phyloP scores from a whole-genome alignment of 164 flowering plant genomes.

The Hamamelis virginiana region DNA sequence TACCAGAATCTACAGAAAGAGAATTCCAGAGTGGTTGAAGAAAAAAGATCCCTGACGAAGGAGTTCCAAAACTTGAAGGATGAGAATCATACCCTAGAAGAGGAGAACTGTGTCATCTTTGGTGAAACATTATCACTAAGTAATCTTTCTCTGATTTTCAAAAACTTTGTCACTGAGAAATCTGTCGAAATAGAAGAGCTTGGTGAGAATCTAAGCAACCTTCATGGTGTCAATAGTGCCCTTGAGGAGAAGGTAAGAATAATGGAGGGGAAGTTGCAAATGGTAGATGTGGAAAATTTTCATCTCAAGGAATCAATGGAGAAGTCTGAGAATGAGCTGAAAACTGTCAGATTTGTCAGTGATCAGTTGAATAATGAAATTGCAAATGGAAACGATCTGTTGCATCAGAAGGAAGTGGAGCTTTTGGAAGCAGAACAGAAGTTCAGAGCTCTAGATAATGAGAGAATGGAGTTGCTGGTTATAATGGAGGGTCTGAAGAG shows the following conservation, averaged over 20 bases:
- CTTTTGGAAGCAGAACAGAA: conserved; percentile 37
- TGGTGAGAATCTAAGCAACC: conserved; percentile 24
- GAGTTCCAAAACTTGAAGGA: conserved; percentile 21
- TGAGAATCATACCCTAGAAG: conserved; percentile 38
- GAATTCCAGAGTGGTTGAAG: conserved; percentile 33
- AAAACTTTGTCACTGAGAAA: conserved; percentile 33
- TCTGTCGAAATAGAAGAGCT: conserved; percentile 32
- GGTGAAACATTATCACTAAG: conserved; percentile 34
- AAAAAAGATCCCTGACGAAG: conserved; percentile 33
- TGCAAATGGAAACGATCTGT: conserved; percentile 27
- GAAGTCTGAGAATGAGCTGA: conserved; percentile 38
- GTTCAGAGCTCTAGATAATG: conserved; percentile 16
- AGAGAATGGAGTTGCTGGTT: conserved; percentile 26
- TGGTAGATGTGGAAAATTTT: conserved; percentile 28
- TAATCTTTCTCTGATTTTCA: conserved; percentile 34
- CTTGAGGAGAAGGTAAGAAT: conserved; percentile 34
- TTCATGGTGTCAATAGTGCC: conserved; percentile 27
- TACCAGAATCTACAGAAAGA: conserved; percentile 32
- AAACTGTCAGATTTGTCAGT: conserved; percentile 17
- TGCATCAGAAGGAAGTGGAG: conserved; percentile 36
- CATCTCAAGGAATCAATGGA: conserved; percentile 36
- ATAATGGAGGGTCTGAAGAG: conserved; percentile 25
- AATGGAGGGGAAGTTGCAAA: conserved; percentile 30
- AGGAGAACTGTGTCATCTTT: conserved; percentile 31
- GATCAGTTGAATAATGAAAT: conserved; percentile 33